These are phyloP conservation scores for Oryza nivara DNA, from an alignment of 176 grass and related monocot species.

Conservation along the genomic window DNA sequence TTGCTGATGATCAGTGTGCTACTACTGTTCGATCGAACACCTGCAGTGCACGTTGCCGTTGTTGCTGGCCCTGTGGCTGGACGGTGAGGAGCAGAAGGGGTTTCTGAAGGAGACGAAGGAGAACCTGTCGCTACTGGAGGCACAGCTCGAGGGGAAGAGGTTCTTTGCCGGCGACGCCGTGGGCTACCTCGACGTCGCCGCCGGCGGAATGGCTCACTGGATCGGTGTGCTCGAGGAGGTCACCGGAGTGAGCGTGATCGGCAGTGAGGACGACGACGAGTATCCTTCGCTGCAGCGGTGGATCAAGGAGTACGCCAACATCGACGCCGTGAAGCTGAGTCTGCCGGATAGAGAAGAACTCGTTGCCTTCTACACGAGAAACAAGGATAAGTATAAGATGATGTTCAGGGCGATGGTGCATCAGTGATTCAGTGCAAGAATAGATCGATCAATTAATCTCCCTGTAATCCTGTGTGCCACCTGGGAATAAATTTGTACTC, in stretches of 20 bases:
- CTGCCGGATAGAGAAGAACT: conserved; percentile 40
- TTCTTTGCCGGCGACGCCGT: conserved; percentile 62
- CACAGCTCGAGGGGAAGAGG: conserved; percentile 42
- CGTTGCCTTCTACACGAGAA: conserved; percentile 10
- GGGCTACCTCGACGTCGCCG: conserved; percentile 44
- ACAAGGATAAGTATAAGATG: conserved; percentile 22
- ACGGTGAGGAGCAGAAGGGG: conserved; percentile 39
- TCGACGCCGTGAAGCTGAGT: conserved; percentile 26
- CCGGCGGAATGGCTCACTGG: conserved; percentile 37
- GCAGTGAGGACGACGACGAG: conserved; percentile 16
- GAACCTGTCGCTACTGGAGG: conserved; percentile 44
- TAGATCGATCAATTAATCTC: no score
- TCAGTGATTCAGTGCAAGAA: neutral
- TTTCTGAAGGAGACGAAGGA: conserved; percentile 43
- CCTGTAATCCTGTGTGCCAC: neutral
- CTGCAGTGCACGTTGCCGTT: conserved; percentile 11
- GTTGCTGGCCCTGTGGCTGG: conserved; percentile 43
- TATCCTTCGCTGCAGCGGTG: conserved; percentile 43
- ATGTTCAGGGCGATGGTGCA: conserved; percentile 10
- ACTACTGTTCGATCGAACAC: neutral
- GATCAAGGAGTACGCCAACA: conserved; percentile 24
- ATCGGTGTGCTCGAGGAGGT: conserved; percentile 38
- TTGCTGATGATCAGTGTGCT: neutral
- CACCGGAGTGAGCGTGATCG: conserved; percentile 32
- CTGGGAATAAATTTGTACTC: neutral